Conservation (phyloP, 225 moss, liverwort and hornwort species). For the Climacium dendroides region DNA sequence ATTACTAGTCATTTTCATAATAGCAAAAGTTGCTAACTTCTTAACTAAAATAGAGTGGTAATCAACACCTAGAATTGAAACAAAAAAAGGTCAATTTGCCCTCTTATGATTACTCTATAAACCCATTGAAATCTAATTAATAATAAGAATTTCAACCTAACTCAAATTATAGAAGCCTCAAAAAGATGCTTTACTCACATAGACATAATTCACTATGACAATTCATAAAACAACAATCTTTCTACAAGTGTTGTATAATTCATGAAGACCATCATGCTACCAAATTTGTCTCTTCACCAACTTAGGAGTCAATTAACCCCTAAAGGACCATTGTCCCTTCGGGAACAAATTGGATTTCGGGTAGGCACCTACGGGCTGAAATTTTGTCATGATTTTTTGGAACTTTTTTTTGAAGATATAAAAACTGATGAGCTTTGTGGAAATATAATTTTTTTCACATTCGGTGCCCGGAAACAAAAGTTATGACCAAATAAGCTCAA, state of each 20-base stretch:
- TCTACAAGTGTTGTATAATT: too few relatives aligned
- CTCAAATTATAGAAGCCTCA: accelerated
- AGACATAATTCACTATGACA: neutral
- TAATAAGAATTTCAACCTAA: neutral
- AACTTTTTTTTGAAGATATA: too few relatives aligned
- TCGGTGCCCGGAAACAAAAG: too few relatives aligned
- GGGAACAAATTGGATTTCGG: too few relatives aligned
- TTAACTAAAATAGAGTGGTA: accelerated
- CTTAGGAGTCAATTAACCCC: too few relatives aligned
- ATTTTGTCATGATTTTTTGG: too few relatives aligned
- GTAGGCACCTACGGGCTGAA: too few relatives aligned
- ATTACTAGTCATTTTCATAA: neutral
- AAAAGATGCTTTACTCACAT: neutral
- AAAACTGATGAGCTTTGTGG: too few relatives aligned
- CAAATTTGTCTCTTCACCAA: neutral
- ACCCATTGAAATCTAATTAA: neutral
- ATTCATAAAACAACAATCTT: too few relatives aligned
- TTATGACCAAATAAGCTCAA: too few relatives aligned
- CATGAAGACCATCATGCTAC: neutral
- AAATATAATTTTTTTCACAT: too few relatives aligned
- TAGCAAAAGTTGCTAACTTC: neutral
- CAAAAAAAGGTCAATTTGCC: accelerated
- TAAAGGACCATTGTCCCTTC: too few relatives aligned
- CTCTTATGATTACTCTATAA: neutral
- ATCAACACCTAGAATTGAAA: neutral